Conservation (phyloP, 257 asterid species). For the Henckelia pumila region DNA sequence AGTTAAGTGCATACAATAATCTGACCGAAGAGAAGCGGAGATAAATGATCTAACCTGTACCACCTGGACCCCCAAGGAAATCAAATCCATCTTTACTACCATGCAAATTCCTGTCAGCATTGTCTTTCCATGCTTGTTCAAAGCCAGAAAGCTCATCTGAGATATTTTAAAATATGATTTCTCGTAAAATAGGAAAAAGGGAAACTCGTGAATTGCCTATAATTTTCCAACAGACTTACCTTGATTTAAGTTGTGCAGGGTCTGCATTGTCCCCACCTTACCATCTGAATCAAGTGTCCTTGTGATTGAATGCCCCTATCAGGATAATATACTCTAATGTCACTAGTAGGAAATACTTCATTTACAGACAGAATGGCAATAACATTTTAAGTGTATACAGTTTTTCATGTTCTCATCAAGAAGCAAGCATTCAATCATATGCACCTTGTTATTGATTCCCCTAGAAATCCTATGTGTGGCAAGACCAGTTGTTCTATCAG, state of each 20-base stretch:
- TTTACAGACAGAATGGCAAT: background rate
- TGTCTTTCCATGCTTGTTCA: conserved; percentile 67
- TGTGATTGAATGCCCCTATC: conserved; percentile 73
- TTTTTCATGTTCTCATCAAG: background rate
- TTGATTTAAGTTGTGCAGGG: conserved; percentile 71
- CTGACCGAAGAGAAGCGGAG: background rate
- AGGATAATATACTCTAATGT: background rate
- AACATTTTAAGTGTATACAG: no score
- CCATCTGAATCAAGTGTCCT: conserved; percentile 76
- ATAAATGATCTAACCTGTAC: conserved; percentile 30
- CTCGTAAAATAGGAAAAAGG: background rate
- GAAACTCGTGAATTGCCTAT: background rate
- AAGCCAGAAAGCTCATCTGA: conserved; percentile 71
- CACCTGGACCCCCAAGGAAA: conserved; percentile 24
- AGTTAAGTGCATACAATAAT: background rate
- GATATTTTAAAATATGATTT: conserved; percentile 4
- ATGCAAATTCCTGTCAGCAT: conserved; percentile 34
- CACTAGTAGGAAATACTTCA: background rate
- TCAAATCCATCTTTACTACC: conserved; percentile 35
- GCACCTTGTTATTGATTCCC: conserved; percentile 83
- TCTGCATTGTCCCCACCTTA: conserved; percentile 65
- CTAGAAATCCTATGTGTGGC: conserved; percentile 78
- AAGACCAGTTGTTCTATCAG: conserved; percentile 75
- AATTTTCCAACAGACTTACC: conserved; percentile 42
- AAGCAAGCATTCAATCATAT: background rate